phyloP scores from a whole-genome alignment of 1,284 basidiomycete genomes.

The Heterobasidion occidentale region DNA sequence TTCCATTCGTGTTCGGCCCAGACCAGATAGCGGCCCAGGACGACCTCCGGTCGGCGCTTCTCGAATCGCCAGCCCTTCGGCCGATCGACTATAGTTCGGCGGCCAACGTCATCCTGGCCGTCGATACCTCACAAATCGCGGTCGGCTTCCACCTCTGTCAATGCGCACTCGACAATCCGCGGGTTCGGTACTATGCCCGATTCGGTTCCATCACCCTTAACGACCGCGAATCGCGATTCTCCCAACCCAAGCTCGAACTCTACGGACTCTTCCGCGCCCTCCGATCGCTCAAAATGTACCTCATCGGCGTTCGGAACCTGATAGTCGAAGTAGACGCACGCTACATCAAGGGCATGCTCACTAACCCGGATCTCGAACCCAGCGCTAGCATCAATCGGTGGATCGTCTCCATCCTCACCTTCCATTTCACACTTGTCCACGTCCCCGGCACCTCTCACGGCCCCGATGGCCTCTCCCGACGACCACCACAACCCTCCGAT shows the following conservation, averaged over 20 bases:
- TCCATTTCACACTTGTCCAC: constrained; percentile 26
- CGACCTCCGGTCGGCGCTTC: constrained; percentile 13
- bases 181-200: background rate
- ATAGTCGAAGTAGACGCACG: constrained; percentile 24
- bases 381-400: constrained; percentile 30
- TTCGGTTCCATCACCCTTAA: constrained; percentile 28
- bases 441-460: constrained; percentile 10
- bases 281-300: constrained; percentile 15
- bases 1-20: constrained; percentile 12
- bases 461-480: background rate
- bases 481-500: background rate
- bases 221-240: constrained; percentile 26
- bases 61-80: constrained; percentile 13
- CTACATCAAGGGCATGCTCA: constrained; percentile 3
- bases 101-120: constrained; percentile 19
- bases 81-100: constrained; percentile 22
- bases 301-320: constrained; percentile 27
- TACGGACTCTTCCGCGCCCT: constrained; percentile 29
- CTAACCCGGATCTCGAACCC: constrained; percentile 20
- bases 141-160: constrained; percentile 24
- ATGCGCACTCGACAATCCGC: constrained; percentile 10
- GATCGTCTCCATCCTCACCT: constrained; percentile 29
- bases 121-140: constrained; percentile 25
- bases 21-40: constrained; percentile 11
- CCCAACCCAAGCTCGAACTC: constrained; percentile 32